Percentiles rank a stretch among this genome's conserved stretches.
phyloP scores from a whole-genome alignment of 495 filamentous ascomycete genomes.

The Parachaetomium inaequale region DNA sequence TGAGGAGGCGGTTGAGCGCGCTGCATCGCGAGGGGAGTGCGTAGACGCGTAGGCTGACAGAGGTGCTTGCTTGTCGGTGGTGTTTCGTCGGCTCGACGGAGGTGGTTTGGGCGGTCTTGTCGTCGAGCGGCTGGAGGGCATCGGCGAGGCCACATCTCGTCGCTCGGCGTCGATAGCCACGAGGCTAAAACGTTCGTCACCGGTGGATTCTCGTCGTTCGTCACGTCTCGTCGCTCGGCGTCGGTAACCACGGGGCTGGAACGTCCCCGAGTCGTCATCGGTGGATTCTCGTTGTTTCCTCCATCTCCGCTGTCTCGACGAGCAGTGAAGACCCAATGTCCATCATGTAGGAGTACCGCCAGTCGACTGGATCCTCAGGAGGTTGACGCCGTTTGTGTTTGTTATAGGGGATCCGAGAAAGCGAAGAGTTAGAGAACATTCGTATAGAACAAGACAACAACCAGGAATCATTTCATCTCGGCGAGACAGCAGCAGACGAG shows the following conservation, averaged over 20 bases:
- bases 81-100: background rate
- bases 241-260: background rate
- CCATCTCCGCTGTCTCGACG: too few species aligned
- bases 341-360: too few species aligned
- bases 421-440: background rate
- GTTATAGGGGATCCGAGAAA: background rate
- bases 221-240: too few species aligned
- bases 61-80: too few species aligned
- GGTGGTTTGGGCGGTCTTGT: background rate
- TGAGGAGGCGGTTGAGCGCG: conserved; percentile 13
- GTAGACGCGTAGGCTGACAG: background rate
- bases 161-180: background rate
- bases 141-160: background rate
- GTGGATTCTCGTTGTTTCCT: background rate
- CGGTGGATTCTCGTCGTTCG: background rate
- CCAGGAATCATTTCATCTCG: background rate
- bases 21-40: background rate
- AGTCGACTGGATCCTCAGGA: too few species aligned
- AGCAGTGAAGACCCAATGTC: background rate
- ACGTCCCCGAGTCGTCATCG: background rate
- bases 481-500: background rate
- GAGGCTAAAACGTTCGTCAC: background rate
- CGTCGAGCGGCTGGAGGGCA: background rate
- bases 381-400: background rate
- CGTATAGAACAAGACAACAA: background rate